Evolutionary conservation across 768 basidiomycete species (phyloP).

Genomic region (Pleurotus giganteus): DNA sequence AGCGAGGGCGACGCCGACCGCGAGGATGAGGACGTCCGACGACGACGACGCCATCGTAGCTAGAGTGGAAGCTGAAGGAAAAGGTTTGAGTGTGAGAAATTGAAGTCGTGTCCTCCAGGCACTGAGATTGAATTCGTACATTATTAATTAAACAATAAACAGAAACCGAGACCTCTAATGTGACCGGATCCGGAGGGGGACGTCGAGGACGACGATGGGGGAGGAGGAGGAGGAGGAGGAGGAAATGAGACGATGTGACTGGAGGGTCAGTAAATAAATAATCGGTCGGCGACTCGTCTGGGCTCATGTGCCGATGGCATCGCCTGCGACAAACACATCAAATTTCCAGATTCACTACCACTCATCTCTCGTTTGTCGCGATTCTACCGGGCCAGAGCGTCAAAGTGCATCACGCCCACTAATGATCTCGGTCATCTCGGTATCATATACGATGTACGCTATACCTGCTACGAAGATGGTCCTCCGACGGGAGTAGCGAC

Average conservation of each 20-base stretch:
- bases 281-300: not conserved
- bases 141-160: not conserved
- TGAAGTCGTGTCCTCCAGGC: slow-evolving; percentile 18
- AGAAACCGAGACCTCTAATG: slow-evolving; percentile 2
- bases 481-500: slow-evolving; percentile 11
- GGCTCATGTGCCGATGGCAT: not conserved
- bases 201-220: not conserved
- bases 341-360: not conserved
- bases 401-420: too few species aligned
- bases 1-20: slow-evolving; percentile 72
- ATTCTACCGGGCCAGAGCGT: too few species aligned
- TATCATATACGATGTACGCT: too few species aligned
- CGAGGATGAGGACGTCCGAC: slow-evolving; percentile 72
- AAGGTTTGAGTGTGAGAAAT: slow-evolving; percentile 38
- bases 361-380: not conserved
- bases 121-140: slow-evolving; percentile 19
- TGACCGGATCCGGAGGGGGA: not conserved
- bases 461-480: too few species aligned
- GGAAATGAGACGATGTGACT: slow-evolving; percentile 1
- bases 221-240: slow-evolving; percentile 2
- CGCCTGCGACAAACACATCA: not conserved
- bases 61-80: slow-evolving; percentile 28
- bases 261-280: slow-evolving; percentile 6
- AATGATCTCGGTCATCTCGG: too few species aligned
- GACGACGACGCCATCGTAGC: slow-evolving; percentile 58